phyloP scores from a whole-genome alignment of 306 rosid genomes.

The Geum urbanum region DNA sequence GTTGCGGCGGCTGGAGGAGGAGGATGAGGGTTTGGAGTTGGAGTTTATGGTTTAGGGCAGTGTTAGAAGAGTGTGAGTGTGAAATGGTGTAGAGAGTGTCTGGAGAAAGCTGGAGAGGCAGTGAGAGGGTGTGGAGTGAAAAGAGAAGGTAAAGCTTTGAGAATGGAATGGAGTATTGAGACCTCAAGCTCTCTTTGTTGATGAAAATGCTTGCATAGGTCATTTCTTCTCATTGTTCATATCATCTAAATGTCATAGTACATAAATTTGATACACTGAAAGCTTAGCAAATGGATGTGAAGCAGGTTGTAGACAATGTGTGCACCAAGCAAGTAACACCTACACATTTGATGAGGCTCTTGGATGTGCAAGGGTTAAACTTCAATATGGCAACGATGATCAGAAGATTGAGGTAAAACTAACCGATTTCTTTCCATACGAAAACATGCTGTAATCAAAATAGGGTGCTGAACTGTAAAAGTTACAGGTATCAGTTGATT shows the following conservation, averaged over 20 bases:
- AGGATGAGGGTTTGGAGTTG: too few species aligned
- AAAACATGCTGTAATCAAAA: too few species aligned
- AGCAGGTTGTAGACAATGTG: conserved; percentile 75
- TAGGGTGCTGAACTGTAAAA: background rate
- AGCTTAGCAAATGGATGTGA: background rate
- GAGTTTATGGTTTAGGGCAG: too few species aligned
- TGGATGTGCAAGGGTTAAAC: conserved; percentile 70
- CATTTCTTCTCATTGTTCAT: background rate
- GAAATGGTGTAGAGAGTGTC: too few species aligned
- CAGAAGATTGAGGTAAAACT: conserved; percentile 53
- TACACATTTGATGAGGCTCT: conserved; percentile 58
- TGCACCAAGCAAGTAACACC: conserved; percentile 61
- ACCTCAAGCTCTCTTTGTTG: conserved; percentile 74
- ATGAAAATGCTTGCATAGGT: conserved; percentile 83
- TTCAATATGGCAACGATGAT: conserved; percentile 62
- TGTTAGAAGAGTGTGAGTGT: too few species aligned
- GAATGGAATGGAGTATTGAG: conserved; percentile 69
- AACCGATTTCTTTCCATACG: too few species aligned
- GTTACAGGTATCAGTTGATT: conserved; percentile 61
- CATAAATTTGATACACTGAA: too few species aligned
- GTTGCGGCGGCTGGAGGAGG: too few species aligned
- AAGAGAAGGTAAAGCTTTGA: too few species aligned
- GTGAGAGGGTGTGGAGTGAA: too few species aligned
- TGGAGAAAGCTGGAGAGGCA: too few species aligned
- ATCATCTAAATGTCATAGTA: too few species aligned